Conservation (phyloP, 2,329 filamentous ascomycete genomes). For the Rhinocladiella similis region DNA sequence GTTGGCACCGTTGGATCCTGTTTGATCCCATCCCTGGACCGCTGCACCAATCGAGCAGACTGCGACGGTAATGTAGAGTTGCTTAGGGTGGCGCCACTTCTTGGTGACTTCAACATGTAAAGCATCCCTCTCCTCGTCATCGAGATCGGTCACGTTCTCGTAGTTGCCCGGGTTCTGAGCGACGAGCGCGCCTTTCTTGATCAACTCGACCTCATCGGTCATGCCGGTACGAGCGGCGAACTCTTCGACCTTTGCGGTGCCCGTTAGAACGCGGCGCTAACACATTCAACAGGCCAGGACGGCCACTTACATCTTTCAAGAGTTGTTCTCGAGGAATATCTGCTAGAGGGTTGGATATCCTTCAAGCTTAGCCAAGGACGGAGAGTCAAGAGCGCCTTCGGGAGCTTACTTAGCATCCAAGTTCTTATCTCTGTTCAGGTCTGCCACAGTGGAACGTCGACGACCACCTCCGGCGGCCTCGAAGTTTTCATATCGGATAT, state of each 20-base stretch:
- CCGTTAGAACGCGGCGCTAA: background rate
- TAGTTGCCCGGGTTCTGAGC: constrained; percentile 50
- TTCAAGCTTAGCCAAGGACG: constrained; percentile 22
- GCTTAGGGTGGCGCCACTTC: constrained; percentile 50
- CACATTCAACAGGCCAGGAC: background rate
- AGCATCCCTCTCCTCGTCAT: constrained; percentile 41
- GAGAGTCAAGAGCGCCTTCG: background rate
- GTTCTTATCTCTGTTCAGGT: background rate
- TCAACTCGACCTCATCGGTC: constrained; percentile 39
- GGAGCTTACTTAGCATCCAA: background rate
- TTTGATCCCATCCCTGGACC: constrained; percentile 53
- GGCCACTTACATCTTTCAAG: constrained; percentile 37
- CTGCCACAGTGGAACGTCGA: background rate
- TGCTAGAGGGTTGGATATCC: constrained; percentile 48
- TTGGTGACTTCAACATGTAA: constrained; percentile 47
- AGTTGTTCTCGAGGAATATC: constrained; percentile 39
- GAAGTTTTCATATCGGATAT: background rate
- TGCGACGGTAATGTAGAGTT: constrained; percentile 53
- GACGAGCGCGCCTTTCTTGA: constrained; percentile 51
- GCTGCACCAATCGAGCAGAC: constrained; percentile 54
- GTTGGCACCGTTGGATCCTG: constrained; percentile 55
- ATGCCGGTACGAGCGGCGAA: constrained; percentile 44
- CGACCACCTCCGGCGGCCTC: background rate
- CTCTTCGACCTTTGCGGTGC: constrained; percentile 28
- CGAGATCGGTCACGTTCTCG: constrained; percentile 44